These are phyloP conservation scores for Pleurotus tuber-regium DNA, from an alignment of 768 basidiomycete species.

Conservation along the genomic window DNA sequence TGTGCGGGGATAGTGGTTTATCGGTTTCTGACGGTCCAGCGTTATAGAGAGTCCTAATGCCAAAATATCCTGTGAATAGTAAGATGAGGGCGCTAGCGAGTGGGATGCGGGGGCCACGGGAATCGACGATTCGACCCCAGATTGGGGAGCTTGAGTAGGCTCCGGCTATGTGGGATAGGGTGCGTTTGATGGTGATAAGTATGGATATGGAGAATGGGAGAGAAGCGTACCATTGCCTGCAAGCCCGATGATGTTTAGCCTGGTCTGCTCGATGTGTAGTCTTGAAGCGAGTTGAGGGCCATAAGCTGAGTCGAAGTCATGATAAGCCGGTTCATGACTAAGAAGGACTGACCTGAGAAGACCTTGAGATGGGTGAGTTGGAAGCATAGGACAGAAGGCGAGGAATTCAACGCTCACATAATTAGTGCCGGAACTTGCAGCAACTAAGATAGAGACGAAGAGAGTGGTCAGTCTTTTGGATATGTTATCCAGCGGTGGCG, in stretches of 20 bases:
- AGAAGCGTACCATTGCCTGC: constrained; percentile 64
- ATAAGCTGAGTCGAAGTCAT: constrained; percentile 54
- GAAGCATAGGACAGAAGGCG: background rate
- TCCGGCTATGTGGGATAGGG: constrained; percentile 45
- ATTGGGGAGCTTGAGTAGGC: constrained; percentile 77
- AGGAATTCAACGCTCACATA: background rate
- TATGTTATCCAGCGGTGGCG: background rate
- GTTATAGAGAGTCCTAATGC: constrained; percentile 69
- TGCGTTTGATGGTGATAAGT: background rate
- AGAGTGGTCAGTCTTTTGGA: constrained; percentile 33
- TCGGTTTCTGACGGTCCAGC: constrained; percentile 38
- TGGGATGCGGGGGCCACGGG: constrained; percentile 65
- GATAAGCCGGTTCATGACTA: background rate
- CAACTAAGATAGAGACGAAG: constrained; percentile 58
- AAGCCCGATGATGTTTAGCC: constrained; percentile 78
- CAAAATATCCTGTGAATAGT: constrained; percentile 70
- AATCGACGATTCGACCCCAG: constrained; percentile 79
- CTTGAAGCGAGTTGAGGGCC: constrained; percentile 80
- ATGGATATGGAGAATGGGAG: background rate
- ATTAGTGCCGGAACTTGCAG: constrained; percentile 47
- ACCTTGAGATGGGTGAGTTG: background rate
- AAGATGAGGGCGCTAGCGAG: constrained; percentile 58
- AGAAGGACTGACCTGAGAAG: background rate
- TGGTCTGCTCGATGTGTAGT: constrained; percentile 73
- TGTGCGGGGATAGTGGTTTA: constrained; percentile 36